Conservation (phyloP, 2,329 filamentous ascomycete species). For the Periglandula ipomoeae region DNA sequence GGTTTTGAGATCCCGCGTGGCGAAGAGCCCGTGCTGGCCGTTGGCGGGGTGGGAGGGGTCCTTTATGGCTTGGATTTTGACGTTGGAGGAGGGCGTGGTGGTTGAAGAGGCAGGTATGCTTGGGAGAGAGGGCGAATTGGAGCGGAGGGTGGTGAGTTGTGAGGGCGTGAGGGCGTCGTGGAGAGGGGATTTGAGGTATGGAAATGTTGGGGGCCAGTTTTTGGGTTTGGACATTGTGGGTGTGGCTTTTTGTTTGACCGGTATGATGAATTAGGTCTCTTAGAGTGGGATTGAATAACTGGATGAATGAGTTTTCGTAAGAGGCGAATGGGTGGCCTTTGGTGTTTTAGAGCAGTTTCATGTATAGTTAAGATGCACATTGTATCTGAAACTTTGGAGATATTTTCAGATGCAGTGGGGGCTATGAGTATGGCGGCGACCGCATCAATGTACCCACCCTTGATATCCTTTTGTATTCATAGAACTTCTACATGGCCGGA, state of each 20-base stretch:
- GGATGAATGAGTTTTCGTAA: not conserved
- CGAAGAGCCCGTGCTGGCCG: constrained; percentile 53
- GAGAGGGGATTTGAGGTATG: constrained; percentile 42
- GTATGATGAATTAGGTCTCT: too few relatives aligned
- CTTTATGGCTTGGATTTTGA: constrained; percentile 45
- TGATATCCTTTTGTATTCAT: too few relatives aligned
- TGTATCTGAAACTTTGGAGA: too few relatives aligned
- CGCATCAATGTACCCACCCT: too few relatives aligned
- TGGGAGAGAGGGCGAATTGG: constrained; percentile 16
- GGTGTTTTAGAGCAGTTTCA: too few relatives aligned
- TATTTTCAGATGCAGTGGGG: too few relatives aligned
- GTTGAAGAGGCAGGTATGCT: constrained; percentile 21
- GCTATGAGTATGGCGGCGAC: too few relatives aligned
- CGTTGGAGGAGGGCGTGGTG: constrained; percentile 36
- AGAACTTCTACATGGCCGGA: too few relatives aligned
- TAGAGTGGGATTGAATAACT: not conserved
- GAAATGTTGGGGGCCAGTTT: constrained; percentile 47
- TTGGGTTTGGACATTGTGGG: constrained; percentile 32
- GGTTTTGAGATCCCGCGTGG: constrained; percentile 42
- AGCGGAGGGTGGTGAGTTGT: constrained; percentile 32
- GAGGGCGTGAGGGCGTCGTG: constrained; percentile 35
- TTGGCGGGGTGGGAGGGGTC: constrained; percentile 45
- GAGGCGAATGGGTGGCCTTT: too few relatives aligned
- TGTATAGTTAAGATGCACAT: too few relatives aligned
- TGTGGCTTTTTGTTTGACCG: not conserved